phyloP scores from a whole-genome alignment of 768 basidiomycete species.

The Naganishia friedmannii region DNA sequence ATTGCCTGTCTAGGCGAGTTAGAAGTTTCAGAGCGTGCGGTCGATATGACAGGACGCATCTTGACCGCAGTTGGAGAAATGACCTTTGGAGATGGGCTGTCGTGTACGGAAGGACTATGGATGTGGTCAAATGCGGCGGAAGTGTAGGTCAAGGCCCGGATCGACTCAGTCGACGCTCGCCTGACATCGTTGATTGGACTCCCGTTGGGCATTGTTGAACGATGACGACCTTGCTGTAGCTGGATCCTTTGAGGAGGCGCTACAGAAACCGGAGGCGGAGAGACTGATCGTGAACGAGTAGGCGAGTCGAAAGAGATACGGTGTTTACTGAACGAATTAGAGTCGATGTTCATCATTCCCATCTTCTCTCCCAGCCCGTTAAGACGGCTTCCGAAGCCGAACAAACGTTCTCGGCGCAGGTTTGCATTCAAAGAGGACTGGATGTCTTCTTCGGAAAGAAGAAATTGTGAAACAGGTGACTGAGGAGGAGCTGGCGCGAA shows the following conservation, averaged over 20 bases:
- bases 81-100: background rate
- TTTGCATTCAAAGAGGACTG: slow-evolving; percentile 20
- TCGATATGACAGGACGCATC: background rate
- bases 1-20: background rate
- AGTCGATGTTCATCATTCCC: slow-evolving; percentile 19
- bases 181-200: slow-evolving; percentile 11
- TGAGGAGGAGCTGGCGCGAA: slow-evolving; percentile 2
- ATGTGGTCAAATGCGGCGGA: background rate
- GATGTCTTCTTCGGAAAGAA: slow-evolving; percentile 19
- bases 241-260: slow-evolving; percentile 10
- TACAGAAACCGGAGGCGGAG: slow-evolving; percentile 18
- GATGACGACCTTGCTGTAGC: slow-evolving; percentile 1
- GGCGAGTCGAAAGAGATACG: slow-evolving; percentile 1
- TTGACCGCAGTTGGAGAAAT: slow-evolving; percentile 7
- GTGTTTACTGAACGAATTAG: background rate
- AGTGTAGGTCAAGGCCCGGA: background rate
- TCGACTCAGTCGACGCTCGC: slow-evolving; percentile 5
- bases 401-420: slow-evolving; percentile 10
- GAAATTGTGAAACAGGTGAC: slow-evolving; percentile 15
- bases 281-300: slow-evolving; percentile 11
- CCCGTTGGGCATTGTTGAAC: background rate
- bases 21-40: background rate
- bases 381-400: slow-evolving; percentile 7
- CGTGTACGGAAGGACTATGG: background rate
- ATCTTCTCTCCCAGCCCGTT: slow-evolving; percentile 21